Evolutionary conservation across 139 green algal species (phyloP), one percentile per base, ranked within the genome.

Genomic region (Prasinococcaceae sp.): DNA sequence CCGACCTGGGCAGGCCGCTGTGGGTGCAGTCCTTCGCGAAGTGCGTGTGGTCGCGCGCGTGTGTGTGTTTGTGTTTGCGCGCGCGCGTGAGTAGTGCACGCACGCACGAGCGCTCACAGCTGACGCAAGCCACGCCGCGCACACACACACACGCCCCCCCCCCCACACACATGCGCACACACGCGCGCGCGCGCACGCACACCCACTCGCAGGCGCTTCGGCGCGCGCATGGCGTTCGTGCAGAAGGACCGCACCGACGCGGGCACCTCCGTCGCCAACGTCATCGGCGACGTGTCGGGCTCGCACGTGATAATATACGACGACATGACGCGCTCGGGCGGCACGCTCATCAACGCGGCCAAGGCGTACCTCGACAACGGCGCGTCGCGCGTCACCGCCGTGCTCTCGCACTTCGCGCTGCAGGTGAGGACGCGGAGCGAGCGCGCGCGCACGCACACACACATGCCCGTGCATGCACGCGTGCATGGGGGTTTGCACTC

Each of bases 1-100:
- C 55, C 19, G 55, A 63, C 30, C 55, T 63, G 22, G 55, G 55
- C 22, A 46, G 55, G 19, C 55, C 55, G 19, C 47, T 63, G 27
- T 63, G 55, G 55, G 55, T 60, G 38, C 30, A 38, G 14, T 41
- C 35, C 35, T 41, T n/a, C n/a, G n/a, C n/a, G n/a, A n/a, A n/a
- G n/a, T n/a, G n/a, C n/a, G n/a, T n/a, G n/a, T n/a, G n/a, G n/a
- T n/a, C n/a, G n/a, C n/a, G n/a, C n/a, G n/a, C n/a, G n/a, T n/a
- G n/a, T n/a, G n/a, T n/a, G n/a, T n/a, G n/a, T n/a, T n/a, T n/a
- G n/a, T n/a, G n/a, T n/a, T n/a, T n/a, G n/a, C n/a, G n/a, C n/a
- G n/a, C n/a, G n/a, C n/a, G n/a, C n/a, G n/a, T n/a, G n/a, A n/a
- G n/a, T n/a, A n/a, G n/a, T n/a, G n/a, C n/a, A n/a, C n/a, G n/a